Evolutionary conservation across 2,329 filamentous ascomycete species (phyloP).

Genomic region (Aspergillus novoparasiticus): DNA sequence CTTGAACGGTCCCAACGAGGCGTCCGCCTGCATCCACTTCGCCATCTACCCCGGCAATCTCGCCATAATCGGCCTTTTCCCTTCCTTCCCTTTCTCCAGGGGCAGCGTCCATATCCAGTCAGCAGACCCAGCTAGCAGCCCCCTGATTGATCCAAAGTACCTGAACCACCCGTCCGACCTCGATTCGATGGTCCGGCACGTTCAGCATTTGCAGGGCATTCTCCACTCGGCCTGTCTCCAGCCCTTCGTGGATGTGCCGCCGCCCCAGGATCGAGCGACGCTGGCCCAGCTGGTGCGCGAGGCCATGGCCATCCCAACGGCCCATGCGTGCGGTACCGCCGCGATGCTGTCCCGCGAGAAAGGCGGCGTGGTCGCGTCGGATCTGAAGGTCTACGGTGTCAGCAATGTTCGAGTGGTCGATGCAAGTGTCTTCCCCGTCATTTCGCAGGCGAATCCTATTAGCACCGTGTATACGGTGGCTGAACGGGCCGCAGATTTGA

Average conservation of each 20-base stretch:
- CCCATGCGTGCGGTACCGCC: constrained; percentile 9
- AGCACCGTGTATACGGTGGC: background rate
- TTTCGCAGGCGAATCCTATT: background rate
- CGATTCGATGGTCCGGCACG: constrained; percentile 39
- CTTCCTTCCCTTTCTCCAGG: constrained; percentile 36
- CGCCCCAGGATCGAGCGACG: background rate
- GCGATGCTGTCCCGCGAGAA: constrained; percentile 10
- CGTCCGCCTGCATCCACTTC: constrained; percentile 13
- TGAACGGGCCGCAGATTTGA: background rate
- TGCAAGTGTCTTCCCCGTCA: constrained; percentile 4
- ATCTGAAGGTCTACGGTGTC: constrained; percentile 12
- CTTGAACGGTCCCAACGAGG: constrained; percentile 19
- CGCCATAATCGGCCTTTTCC: background rate
- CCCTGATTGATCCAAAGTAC: constrained; percentile 49
- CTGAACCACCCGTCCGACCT: constrained; percentile 46
- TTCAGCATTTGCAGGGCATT: constrained; percentile 25
- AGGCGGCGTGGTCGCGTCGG: constrained; percentile 12
- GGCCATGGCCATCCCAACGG: background rate
- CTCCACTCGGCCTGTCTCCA: background rate
- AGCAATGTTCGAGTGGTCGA: constrained; percentile 14
- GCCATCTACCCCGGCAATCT: constrained; percentile 11
- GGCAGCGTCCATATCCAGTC: constrained; percentile 36
- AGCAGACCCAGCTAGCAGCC: constrained; percentile 33
- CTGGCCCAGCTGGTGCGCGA: background rate
- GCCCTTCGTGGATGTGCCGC: background rate